Conservation (phyloP, 73 alveolate species). For the Paramecium tetraurelia region DNA sequence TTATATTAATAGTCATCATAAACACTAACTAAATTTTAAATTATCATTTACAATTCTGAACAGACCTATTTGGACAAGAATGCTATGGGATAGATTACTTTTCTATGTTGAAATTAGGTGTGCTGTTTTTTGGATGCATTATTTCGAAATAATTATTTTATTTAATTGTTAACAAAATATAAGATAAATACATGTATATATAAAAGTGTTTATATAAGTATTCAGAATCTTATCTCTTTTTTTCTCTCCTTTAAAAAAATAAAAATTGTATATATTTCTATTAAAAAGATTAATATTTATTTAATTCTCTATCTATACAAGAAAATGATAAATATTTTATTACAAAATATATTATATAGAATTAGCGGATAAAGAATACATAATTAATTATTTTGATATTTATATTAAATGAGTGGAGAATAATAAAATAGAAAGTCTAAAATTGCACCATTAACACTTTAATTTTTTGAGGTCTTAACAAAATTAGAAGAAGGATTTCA, state of each 20-base stretch:
- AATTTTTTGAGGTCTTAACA: background rate
- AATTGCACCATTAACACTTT: background rate
- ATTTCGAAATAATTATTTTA: background rate
- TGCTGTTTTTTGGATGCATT: background rate
- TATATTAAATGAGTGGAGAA: background rate
- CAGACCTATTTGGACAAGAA: background rate
- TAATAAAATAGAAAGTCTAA: background rate
- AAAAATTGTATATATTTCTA: background rate
- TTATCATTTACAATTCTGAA: background rate
- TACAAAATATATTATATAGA: too few relatives aligned
- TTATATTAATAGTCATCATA: conserved; percentile 8
- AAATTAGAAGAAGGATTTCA: conserved; percentile 15
- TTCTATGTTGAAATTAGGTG: background rate
- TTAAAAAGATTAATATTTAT: background rate
- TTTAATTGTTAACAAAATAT: background rate
- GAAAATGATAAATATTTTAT: background rate
- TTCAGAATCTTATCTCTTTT: background rate
- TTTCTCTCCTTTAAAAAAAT: too few relatives aligned
- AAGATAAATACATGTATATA: too few relatives aligned
- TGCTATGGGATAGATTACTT: background rate
- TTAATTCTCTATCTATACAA: background rate
- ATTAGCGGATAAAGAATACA: background rate
- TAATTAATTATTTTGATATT: background rate
- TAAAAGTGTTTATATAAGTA: background rate
- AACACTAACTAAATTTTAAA: background rate